phyloP scores from a whole-genome alignment of 2,329 filamentous ascomycete species.

The Cladosporium sphaerospermum region DNA sequence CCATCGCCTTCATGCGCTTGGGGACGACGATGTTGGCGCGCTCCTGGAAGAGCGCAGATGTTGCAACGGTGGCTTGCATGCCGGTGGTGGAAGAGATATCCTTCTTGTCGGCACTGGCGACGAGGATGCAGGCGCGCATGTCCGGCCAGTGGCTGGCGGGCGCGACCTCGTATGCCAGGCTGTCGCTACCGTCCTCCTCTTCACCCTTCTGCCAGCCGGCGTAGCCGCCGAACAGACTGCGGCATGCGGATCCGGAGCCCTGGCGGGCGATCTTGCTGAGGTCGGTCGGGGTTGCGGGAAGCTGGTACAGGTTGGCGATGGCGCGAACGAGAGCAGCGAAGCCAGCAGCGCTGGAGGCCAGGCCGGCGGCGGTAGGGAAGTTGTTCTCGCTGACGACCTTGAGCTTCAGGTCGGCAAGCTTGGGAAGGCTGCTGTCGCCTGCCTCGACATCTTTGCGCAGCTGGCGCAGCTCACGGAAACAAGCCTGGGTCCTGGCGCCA shows the following conservation, averaged over 20 bases:
- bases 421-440: slow-evolving; percentile 66
- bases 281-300: slow-evolving; percentile 73
- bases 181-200: slow-evolving; percentile 74
- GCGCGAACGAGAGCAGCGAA: slow-evolving; percentile 67
- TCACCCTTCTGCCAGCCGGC: slow-evolving; percentile 86
- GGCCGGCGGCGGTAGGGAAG: slow-evolving; percentile 93
- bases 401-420: slow-evolving; percentile 69
- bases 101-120: slow-evolving; percentile 91
- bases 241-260: slow-evolving; percentile 89
- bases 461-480: slow-evolving; percentile 76
- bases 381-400: slow-evolving; percentile 95
- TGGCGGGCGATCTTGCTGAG: slow-evolving; percentile 86
- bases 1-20: slow-evolving; percentile 75
- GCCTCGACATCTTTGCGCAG: slow-evolving; percentile 72
- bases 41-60: slow-evolving; percentile 77
- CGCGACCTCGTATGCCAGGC: slow-evolving; percentile 80
- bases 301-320: slow-evolving; percentile 84
- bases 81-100: slow-evolving; percentile 85
- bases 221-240: slow-evolving; percentile 89
- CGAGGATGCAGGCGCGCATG: slow-evolving; percentile 87
- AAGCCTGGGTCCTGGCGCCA: slow-evolving; percentile 86
- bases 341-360: slow-evolving; percentile 61
- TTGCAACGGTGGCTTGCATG: slow-evolving; percentile 95
- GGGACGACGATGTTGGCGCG: slow-evolving; percentile 74
- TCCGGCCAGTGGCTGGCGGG: slow-evolving; percentile 87